Percentiles rank a stretch among this genome's conserved stretches.
phyloP scores from a whole-genome alignment of 2,329 filamentous ascomycete species.

The Mariannaea elegans region DNA sequence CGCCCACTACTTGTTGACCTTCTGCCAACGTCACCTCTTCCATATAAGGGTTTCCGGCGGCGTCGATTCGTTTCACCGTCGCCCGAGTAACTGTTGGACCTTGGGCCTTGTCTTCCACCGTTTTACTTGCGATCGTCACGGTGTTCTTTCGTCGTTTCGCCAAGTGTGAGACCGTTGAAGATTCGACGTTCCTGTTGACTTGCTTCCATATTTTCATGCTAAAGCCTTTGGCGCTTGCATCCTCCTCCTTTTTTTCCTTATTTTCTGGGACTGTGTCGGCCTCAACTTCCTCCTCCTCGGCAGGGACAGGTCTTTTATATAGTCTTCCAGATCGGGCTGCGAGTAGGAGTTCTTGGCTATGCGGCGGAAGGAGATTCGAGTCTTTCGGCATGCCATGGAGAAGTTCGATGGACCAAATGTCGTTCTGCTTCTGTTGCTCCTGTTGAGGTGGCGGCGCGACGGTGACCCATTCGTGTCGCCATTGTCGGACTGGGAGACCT shows the following conservation, averaged over 20 bases:
- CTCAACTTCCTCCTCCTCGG: conserved; percentile 68
- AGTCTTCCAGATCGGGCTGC: conserved; percentile 80
- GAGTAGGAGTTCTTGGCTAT: conserved; percentile 84
- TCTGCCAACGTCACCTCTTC: conserved; percentile 85
- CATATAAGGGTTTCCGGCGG: conserved; percentile 81
- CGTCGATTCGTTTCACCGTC: conserved; percentile 81
- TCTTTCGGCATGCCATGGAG: conserved; percentile 87
- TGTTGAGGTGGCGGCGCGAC: conserved; percentile 72
- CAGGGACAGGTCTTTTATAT: conserved; percentile 75
- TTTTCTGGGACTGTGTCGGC: conserved; percentile 59
- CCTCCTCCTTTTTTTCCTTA: conserved; percentile 70
- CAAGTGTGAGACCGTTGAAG: conserved; percentile 60
- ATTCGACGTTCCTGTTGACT: conserved; percentile 66
- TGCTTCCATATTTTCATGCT: conserved; percentile 70
- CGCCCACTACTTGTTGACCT: conserved; percentile 82
- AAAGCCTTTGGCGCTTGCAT: conserved; percentile 62
- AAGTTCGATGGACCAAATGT: conserved; percentile 79
- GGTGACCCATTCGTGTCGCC: conserved; percentile 76
- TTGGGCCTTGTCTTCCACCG: conserved; percentile 53
- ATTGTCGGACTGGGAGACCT: conserved; percentile 90
- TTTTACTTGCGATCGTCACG: conserved; percentile 64
- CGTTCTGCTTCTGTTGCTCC: conserved; percentile 70
- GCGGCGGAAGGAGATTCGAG: conserved; percentile 76
- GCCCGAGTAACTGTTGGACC: conserved; percentile 76
- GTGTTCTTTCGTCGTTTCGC: conserved; percentile 70